Conservation (phyloP, 805 yeast species). For the Yamadazyma kitorensis region DNA sequence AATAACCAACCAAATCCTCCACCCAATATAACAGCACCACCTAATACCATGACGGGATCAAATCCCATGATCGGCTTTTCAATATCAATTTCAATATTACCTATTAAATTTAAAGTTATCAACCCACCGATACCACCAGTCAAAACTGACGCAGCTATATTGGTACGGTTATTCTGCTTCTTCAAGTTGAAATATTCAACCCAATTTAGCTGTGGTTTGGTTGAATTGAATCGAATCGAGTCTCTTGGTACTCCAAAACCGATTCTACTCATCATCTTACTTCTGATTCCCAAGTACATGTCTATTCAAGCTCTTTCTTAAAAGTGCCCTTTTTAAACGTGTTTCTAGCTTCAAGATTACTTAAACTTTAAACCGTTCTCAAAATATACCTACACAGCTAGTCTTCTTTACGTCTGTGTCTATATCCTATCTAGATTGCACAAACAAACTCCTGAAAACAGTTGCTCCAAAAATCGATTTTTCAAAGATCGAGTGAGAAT, state of each 20-base stretch:
- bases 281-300: too few relatives aligned
- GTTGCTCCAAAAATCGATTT: too few relatives aligned
- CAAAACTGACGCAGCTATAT: constrained; percentile 61
- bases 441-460: too few relatives aligned
- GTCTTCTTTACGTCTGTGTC: too few relatives aligned
- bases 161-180: constrained; percentile 69
- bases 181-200: constrained; percentile 73
- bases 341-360: too few relatives aligned
- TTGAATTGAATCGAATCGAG: constrained; percentile 1
- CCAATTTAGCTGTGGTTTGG: constrained; percentile 55
- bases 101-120: constrained; percentile 69
- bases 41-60: constrained; percentile 81
- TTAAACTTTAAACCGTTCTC: too few relatives aligned
- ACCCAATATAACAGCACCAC: constrained; percentile 68
- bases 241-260: background rate
- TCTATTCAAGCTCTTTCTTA: too few relatives aligned
- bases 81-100: constrained; percentile 83
- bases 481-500: too few relatives aligned
- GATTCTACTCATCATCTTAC: background rate
- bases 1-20: constrained; percentile 76
- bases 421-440: too few relatives aligned
- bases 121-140: constrained; percentile 67
- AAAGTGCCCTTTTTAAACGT: too few relatives aligned
- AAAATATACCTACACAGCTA: too few relatives aligned
- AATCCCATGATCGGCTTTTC: constrained; percentile 83